phyloP scores from a whole-genome alignment of 2,329 filamentous ascomycete genomes.

The Parastagonospora avenae region DNA sequence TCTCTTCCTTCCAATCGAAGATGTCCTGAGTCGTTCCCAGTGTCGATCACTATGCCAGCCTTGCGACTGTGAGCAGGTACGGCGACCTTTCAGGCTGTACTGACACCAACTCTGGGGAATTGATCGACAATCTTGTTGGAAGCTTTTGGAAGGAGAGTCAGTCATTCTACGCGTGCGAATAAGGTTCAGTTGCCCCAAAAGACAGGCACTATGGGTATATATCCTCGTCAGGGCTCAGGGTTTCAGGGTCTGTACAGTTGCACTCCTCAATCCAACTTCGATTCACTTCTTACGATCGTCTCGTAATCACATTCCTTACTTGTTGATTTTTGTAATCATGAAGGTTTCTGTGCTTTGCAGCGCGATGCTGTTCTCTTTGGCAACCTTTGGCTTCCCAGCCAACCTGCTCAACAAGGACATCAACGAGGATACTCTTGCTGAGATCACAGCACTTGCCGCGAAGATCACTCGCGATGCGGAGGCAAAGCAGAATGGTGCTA shows the following conservation, averaged over 20 bases:
- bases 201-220: not conserved
- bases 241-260: no score
- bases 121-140: no score
- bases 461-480: conserved; percentile 14
- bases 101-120: no score
- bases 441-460: conserved; percentile 14
- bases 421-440: conserved; percentile 11
- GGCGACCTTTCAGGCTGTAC: no score
- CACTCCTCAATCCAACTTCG: not conserved
- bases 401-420: conserved; percentile 17
- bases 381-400: conserved; percentile 16
- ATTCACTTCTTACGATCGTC: not conserved
- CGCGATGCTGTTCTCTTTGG: conserved; percentile 13
- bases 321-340: conserved; percentile 6
- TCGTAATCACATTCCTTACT: not conserved
- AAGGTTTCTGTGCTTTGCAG: conserved; percentile 13
- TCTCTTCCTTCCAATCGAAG: no score
- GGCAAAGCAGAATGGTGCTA: conserved; percentile 5
- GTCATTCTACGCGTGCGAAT: no score
- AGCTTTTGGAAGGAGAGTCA: no score
- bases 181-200: not conserved
- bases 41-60: no score
- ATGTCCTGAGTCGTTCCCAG: no score
- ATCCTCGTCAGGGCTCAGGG: no score
- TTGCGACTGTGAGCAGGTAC: no score